Evolutionary conservation across 805 yeast genomes (phyloP).

Genomic region (Metschnikowia arizonensis): DNA sequence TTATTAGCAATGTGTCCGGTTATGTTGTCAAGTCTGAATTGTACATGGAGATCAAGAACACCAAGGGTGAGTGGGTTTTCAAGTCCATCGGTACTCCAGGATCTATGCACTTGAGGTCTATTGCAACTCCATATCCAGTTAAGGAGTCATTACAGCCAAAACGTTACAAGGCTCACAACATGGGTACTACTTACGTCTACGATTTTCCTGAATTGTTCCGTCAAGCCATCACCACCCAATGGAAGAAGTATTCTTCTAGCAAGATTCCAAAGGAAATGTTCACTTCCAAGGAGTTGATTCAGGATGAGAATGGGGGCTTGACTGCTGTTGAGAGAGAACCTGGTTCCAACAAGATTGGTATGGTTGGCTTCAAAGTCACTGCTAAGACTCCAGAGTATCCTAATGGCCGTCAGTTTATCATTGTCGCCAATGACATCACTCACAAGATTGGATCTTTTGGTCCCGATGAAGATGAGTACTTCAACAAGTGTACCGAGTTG

Average conservation of each 20-base stretch:
- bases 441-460: constrained; percentile 98
- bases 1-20: constrained; percentile 94
- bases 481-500: constrained; percentile 86
- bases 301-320: constrained; percentile 69
- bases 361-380: constrained; percentile 91
- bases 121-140: constrained; percentile 94
- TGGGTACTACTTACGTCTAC: constrained; percentile 97
- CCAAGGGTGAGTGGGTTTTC: constrained; percentile 95
- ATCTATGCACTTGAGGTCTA: constrained; percentile 93
- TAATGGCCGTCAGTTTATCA: constrained; percentile 86
- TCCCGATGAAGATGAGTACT: constrained; percentile 90
- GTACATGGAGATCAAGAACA: constrained; percentile 89
- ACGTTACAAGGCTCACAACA: constrained; percentile 95
- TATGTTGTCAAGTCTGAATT: constrained; percentile 94
- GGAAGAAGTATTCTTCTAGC: constrained; percentile 63
- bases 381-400: constrained; percentile 98
- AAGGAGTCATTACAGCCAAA: constrained; percentile 98
- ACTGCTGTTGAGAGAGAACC: constrained; percentile 93
- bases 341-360: constrained; percentile 93
- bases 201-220: constrained; percentile 99
- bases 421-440: constrained; percentile 96
- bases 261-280: constrained; percentile 76
- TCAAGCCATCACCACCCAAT: constrained; percentile 79
- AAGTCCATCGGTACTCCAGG: constrained; percentile 94
- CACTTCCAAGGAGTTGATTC: constrained; percentile 77